Percentiles rank a stretch among this genome's conserved stretches.
Conservation (phyloP, 2,329 filamentous ascomycete species). For the Trichoderma cornu-damae region DNA sequence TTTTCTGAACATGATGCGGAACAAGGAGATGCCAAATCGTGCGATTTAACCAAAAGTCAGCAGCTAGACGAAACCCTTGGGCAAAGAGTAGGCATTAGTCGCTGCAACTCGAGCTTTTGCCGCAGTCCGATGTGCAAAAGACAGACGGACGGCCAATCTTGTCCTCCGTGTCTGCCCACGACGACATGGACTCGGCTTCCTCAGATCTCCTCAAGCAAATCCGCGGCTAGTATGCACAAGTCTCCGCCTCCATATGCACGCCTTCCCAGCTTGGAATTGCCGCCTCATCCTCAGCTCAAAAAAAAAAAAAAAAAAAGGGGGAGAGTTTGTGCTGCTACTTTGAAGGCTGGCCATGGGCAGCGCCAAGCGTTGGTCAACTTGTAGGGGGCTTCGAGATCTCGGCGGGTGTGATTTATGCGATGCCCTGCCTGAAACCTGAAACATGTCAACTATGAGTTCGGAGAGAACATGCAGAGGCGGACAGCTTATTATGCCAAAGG, state of each 20-base stretch:
- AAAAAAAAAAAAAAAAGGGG: not conserved
- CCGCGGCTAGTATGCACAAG: not conserved
- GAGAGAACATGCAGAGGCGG: no score
- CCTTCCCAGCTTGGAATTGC: not conserved
- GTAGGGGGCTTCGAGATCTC: no score
- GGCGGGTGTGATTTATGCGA: no score
- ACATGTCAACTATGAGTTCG: no score
- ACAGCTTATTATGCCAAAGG: no score
- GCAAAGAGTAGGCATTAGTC: not conserved
- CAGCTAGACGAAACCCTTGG: not conserved
- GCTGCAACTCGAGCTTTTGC: not conserved
- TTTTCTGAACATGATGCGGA: not conserved
- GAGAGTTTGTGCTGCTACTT: no score
- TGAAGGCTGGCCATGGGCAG: no score
- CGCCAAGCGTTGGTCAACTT: no score
- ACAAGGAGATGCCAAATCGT: not conserved
- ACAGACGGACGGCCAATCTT: no score
- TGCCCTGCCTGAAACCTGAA: no score
- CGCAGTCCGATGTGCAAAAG: not conserved
- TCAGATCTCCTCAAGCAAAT: not conserved
- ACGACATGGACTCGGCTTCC: not conserved
- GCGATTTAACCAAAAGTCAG: not conserved
- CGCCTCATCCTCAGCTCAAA: not conserved
- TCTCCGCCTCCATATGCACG: not conserved
- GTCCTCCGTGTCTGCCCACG: not conserved